A percentile compares a stretch with the other conserved stretches of the same genome.
phyloP scores from a whole-genome alignment of 1,284 basidiomycete species.

The Rhodotorula sp. region DNA sequence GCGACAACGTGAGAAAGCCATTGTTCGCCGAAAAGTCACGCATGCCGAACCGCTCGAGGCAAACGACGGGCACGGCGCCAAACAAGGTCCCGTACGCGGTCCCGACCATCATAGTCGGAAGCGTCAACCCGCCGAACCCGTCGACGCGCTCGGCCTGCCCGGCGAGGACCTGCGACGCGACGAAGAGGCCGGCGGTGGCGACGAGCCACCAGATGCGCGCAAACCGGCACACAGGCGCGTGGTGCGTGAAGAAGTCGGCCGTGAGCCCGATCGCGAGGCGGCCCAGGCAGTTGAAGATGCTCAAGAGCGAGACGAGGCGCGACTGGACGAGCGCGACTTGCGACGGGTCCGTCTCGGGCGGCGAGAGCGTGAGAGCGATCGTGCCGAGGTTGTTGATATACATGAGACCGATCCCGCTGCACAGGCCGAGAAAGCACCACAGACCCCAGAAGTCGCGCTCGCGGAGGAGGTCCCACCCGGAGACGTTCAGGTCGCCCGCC shows the following conservation, averaged over 20 bases:
- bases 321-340: slow-evolving; percentile 6
- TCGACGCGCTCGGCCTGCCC: slow-evolving; percentile 7
- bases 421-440: slow-evolving; percentile 20
- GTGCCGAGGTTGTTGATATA: slow-evolving; percentile 38
- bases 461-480: slow-evolving; percentile 20
- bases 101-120: slow-evolving; percentile 23
- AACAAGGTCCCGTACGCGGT: slow-evolving; percentile 34
- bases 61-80: slow-evolving; percentile 23
- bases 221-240: slow-evolving; percentile 12
- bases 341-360: not conserved
- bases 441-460: slow-evolving; percentile 26
- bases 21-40: slow-evolving; percentile 15
- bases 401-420: slow-evolving; percentile 32
- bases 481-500: slow-evolving; percentile 23
- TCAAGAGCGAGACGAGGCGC: slow-evolving; percentile 31
- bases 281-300: slow-evolving; percentile 25
- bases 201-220: slow-evolving; percentile 31
- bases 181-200: slow-evolving; percentile 25
- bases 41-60: slow-evolving; percentile 37
- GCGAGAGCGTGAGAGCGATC: slow-evolving; percentile 18
- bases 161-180: slow-evolving; percentile 30
- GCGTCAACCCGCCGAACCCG: slow-evolving; percentile 9
- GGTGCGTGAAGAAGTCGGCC: slow-evolving; percentile 23
- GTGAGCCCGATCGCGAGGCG: slow-evolving; percentile 26
- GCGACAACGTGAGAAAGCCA: slow-evolving; percentile 18